Conservation (phyloP, 2,329 filamentous ascomycete species). For the Diaporthe humulicola region DNA sequence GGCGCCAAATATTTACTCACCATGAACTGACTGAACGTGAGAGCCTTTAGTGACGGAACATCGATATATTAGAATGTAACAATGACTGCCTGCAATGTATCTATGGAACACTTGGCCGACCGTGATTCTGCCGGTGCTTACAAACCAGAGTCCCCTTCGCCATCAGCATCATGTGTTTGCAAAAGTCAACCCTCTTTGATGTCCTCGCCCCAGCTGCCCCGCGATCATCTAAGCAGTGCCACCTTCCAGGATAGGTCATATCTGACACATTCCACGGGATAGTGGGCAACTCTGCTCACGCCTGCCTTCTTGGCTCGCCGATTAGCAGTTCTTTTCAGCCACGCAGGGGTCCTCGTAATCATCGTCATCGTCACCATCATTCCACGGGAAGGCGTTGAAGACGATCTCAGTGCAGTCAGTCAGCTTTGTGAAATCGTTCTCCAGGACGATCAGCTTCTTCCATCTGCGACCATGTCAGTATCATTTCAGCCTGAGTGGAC, state of each 20-base stretch:
- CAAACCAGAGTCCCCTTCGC: neutral
- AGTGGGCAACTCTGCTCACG: neutral
- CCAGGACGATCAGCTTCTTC: slow-evolving; percentile 46
- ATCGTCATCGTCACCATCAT: neutral
- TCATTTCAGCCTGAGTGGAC: too few species aligned
- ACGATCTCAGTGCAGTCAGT: slow-evolving; percentile 47
- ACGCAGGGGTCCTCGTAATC: slow-evolving; percentile 10
- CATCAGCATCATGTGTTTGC: neutral
- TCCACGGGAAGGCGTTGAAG: slow-evolving; percentile 41
- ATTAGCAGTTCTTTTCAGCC: neutral
- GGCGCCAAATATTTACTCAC: neutral
- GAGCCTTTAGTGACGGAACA: neutral
- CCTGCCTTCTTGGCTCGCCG: too few species aligned
- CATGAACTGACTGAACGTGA: neutral
- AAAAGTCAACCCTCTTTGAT: neutral
- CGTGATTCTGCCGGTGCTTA: neutral
- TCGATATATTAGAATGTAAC: slow-evolving; percentile 9
- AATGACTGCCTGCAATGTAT: neutral
- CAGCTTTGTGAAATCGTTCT: slow-evolving; percentile 43
- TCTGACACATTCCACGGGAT: too few species aligned
- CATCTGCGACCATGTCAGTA: slow-evolving; percentile 42
- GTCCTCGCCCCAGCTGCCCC: neutral
- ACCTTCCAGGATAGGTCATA: neutral
- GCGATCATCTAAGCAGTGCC: neutral
- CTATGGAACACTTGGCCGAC: neutral